Base-by-base conservation (phyloP, 106 monocot species). In the Iris macrosiphon region DNA sequence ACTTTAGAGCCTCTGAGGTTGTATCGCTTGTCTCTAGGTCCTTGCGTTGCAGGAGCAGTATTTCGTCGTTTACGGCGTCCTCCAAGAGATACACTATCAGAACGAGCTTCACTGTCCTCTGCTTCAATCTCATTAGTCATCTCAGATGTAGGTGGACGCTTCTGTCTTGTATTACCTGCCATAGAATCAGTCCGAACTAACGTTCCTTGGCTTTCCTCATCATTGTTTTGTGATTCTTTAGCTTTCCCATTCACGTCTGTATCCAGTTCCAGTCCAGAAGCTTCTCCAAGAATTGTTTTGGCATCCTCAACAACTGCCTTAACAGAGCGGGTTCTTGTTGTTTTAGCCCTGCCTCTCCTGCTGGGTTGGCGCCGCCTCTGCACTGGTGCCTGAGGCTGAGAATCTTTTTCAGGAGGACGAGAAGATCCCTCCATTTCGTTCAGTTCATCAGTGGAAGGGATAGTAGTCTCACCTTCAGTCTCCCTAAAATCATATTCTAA, bases 291-390 rank as follows among this genome's bases (percentile, higher is more conserved):
- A 21, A 88, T 72, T 12, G 48, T 66, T 47, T 75, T 78, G 25
- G 87, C 77, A 53, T 82, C 87, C 50, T 87, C 72, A 58, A 87
- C 78, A 40, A 78, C 81, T 38, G 78, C 74, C 31, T 52, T 67
- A 7, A 81, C 68, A 31, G 77, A 60, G 10, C 74, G 69, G 7
- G 70, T 87, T 51, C 81, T 66, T 45, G 45, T 74, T 15, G 78
- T 42, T 71, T 67, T 81, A 54, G 68, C 29, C 59, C 55, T 86
- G 22, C 67, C 68, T 51, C 41, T 70, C 53, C 54, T 67, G 51
- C 46, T 46, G 18, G 69, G 62, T 38, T 62, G 73, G 2, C 46
- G 49, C 10, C 29, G 55, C 16, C 55, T 42, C 40, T 70, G 38
- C 24, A 76, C 59, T 35, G 68, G 56, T 29, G 71, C 45, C 47